Base-by-base conservation (phyloP, 2,329 filamentous ascomycete genomes). In the Fonsecaea pedrosoi region DNA sequence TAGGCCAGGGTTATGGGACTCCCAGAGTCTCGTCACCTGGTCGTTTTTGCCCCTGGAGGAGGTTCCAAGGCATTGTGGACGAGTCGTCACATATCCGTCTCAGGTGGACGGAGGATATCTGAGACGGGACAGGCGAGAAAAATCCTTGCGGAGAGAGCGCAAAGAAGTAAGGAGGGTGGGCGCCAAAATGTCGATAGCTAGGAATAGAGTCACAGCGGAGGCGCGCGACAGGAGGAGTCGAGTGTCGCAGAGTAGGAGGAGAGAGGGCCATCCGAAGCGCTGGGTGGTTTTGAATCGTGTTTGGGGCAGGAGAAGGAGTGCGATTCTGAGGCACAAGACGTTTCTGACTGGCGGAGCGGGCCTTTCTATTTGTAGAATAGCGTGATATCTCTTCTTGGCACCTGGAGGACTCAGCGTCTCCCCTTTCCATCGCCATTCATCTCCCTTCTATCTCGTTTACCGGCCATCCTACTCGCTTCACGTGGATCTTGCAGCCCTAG, bases 11-110 rank as follows among this genome's bases (percentile, higher is more conserved):
- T 60, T 9, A 56, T 68, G 68, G 66, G 32, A 70, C 68, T 68
- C 50, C 55, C 54, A 40, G 65, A 70, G 68, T 70, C 66, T 70
- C 68, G 66, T 62, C 57, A 63, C 68, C 68, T 65, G 57, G 68
- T 68, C 63, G 21, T 35, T 54, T 38, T 66, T 45, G 53, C 68
- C 66, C 68, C 64, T 65, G 45, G 65, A 57, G 65, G 57, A 68
- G 64, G 66, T 55, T 25, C 25, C 50, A 61, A 59, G 60, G 62
- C 48, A 64, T 60, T 67, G 32, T 13, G 18, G 30, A 53, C 45
- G 42, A 66, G 21, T 18, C 57, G 68, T 70, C 45, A 45, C 62
- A 70, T 10, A 57, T 54, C 32, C 60, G 68, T 70, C 64, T 70
- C 68, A 70, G 66, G 42, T 60, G 50, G n/a, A 30, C 25, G 13